Percentiles rank a stretch among this genome's conserved stretches.
Conservation (phyloP, 371 early-diverging fungal genomes). For the Lichtheimia corymbifera region DNA sequence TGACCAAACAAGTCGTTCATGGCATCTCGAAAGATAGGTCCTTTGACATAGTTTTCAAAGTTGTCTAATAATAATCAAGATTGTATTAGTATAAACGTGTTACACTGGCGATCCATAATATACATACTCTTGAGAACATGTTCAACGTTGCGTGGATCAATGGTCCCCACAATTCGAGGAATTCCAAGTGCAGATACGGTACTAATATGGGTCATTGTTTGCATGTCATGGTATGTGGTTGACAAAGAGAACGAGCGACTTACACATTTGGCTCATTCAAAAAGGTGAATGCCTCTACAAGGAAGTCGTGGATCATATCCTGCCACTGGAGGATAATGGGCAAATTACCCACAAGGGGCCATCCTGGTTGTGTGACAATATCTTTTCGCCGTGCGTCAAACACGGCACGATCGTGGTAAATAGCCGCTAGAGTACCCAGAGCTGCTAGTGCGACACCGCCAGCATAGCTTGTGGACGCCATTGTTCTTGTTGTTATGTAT, state of each 20-base stretch:
- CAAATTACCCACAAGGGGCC: constrained; percentile 26
- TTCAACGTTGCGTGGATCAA: constrained; percentile 27
- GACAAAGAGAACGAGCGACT: constrained; percentile 1
- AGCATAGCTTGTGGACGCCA: constrained; percentile 8
- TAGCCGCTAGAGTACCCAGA: constrained; percentile 18
- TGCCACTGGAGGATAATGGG: constrained; percentile 18
- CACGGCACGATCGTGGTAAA: constrained; percentile 28
- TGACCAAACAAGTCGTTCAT: constrained; percentile 31
- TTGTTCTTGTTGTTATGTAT: background rate
- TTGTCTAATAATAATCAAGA: constrained; percentile 23
- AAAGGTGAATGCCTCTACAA: constrained; percentile 18
- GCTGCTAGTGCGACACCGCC: constrained; percentile 32
- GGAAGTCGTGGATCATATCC: constrained; percentile 24
- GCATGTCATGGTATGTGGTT: too few species aligned
- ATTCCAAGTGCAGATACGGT: constrained; percentile 19
- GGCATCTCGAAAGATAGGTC: constrained; percentile 30
- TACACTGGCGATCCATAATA: background rate
- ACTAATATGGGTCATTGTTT: constrained; percentile 3
- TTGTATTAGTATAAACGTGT: background rate
- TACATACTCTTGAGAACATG: constrained; percentile 29
- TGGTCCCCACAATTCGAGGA: constrained; percentile 20
- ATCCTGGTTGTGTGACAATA: constrained; percentile 20
- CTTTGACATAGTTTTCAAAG: constrained; percentile 40
- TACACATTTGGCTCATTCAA: constrained; percentile 18
- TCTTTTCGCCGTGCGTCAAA: constrained; percentile 26